Base-by-base conservation (phyloP, 2,329 filamentous ascomycete genomes). In the Ophiocordyceps camponoti-rufipedis region DNA sequence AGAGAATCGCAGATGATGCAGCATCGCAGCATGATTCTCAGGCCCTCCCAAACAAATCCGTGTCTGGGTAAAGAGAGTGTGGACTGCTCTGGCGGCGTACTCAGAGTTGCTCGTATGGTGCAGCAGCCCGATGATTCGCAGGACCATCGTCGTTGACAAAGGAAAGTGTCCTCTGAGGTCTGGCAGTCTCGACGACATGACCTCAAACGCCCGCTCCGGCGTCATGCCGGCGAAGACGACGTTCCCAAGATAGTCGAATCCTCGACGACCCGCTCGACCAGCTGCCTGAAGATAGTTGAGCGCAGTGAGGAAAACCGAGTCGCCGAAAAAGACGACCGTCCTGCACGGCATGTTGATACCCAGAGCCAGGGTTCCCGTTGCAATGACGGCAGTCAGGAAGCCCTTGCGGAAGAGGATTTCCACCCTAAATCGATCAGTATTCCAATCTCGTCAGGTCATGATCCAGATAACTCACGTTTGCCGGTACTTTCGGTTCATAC, bases 271-370 rank as follows among this genome's bases (percentile, higher is more conserved):
- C 31, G 84, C 80, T 68, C 83, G 78, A 60, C 85, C 83, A 47
- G 82, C 76, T 8, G 75, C 81, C 58, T 89, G 84, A 9, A 81
- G 74, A 58, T 82, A 89, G 56, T 85, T 85, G 44, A 88, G 71
- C 0, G 82, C 75, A 0, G 81, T 85, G 41, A 89, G 62, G 55
- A 74, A 86, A 3, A 83, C 68, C 0, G 78, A 84, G 56, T 88
- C 82, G 0, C 81, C 82, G 14, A 70, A 71, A 57, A 89, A 89
- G 1, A 86, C 75, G 0, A 87, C 82, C 1, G 83, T 89, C 58
- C 84, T 85, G 58, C 82, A 88, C 10, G 84, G 84, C 80, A 85
- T 85, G 53, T 85, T 89, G 64, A 89, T 82, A 64, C 84, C 84
- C 5, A 88, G 65, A 2, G 80, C 80, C 19, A 87, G 68, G 0